phyloP scores from a whole-genome alignment of 73 alveolate species.

The Paramecium bursaria region DNA sequence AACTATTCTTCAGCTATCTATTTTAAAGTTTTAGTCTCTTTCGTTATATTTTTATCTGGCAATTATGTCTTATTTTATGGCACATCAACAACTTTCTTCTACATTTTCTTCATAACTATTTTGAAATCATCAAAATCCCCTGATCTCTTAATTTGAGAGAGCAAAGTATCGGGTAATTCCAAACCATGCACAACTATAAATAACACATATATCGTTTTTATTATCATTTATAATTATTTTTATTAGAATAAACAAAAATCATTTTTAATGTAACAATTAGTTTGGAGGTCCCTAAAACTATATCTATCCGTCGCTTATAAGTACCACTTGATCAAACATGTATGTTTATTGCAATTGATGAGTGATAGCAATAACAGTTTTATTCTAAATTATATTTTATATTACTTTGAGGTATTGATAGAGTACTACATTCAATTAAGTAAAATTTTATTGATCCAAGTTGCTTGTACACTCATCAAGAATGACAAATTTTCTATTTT shows the following conservation, averaged over 20 bases:
- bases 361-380: constrained; percentile 39
- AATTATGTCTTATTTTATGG: not conserved
- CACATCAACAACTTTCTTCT: not conserved
- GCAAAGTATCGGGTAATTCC: too few relatives aligned
- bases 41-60: too few relatives aligned
- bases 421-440: not conserved
- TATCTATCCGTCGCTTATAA: constrained; percentile 4
- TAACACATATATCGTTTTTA: too few relatives aligned
- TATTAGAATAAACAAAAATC: too few relatives aligned
- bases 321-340: constrained; percentile 13
- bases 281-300: not conserved
- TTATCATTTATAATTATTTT: too few relatives aligned
- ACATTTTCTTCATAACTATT: not conserved
- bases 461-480: constrained; percentile 71
- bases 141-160: not conserved
- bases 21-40: not conserved
- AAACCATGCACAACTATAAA: too few relatives aligned
- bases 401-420: constrained; percentile 36
- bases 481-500: constrained; percentile 53
- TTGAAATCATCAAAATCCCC: not conserved
- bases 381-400: constrained; percentile 10
- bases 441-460: constrained; percentile 1
- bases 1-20: not conserved
- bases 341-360: constrained; percentile 25
- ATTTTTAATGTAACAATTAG: too few relatives aligned